Conservation (phyloP, 208 protist species). For the Leishmania major region DNA sequence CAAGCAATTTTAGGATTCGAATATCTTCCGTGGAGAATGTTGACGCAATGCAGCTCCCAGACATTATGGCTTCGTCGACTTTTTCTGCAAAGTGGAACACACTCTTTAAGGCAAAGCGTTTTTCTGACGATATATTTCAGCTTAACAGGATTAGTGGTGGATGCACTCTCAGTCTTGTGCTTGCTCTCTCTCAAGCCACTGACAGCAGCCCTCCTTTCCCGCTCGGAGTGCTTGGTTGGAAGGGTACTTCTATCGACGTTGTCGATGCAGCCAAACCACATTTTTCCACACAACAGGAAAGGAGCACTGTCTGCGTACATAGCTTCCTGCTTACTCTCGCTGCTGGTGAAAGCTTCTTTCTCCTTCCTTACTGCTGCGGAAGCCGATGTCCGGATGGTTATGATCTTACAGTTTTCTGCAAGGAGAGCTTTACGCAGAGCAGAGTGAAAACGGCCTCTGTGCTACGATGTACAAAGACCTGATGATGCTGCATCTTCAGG, state of each 20-base stretch:
- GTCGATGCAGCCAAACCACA: conserved; percentile 18
- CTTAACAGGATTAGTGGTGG: conserved; percentile 36
- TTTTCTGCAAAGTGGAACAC: conserved; percentile 39
- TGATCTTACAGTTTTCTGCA: conserved; percentile 25
- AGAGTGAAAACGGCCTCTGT: conserved; percentile 12
- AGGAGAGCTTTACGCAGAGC: not conserved
- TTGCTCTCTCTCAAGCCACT: conserved; percentile 50
- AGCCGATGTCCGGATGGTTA: conserved; percentile 9
- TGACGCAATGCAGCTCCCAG: conserved; percentile 25
- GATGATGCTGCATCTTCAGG: not conserved
- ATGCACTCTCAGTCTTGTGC: conserved; percentile 26
- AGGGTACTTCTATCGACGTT: conserved; percentile 18
- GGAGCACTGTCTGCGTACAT: conserved; percentile 22
- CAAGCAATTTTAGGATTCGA: conserved; percentile 31
- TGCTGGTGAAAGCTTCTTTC: conserved; percentile 18
- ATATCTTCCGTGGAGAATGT: conserved; percentile 28
- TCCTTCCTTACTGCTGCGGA: conserved; percentile 33
- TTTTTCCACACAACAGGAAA: conserved; percentile 23
- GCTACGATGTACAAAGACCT: conserved; percentile 21
- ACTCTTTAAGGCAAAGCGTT: conserved; percentile 18
- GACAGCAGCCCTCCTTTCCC: conserved; percentile 26
- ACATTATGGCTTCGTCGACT: conserved; percentile 22
- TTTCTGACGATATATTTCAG: conserved; percentile 37
- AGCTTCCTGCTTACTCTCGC: conserved; percentile 20
- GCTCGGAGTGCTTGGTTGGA: conserved; percentile 27